phyloP scores from a whole-genome alignment of 1,139 yeast genomes.

The Hyphopichia burtonii region DNA sequence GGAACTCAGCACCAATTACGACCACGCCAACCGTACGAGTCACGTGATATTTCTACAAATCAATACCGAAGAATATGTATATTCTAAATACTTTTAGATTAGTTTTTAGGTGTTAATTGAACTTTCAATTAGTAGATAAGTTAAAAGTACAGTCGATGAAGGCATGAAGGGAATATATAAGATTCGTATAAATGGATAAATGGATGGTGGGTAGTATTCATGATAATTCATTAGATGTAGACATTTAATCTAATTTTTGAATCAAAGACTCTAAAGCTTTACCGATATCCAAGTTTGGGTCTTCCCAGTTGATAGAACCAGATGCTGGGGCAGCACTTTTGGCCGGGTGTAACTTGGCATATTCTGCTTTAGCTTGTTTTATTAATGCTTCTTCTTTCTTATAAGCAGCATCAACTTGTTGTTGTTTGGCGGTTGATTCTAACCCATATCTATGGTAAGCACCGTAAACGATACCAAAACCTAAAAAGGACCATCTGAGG shows the following conservation, averaged over 20 bases:
- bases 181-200: no score
- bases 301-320: constrained; percentile 72
- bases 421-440: constrained; percentile 57
- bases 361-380: constrained; percentile 85
- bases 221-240: no score
- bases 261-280: constrained; percentile 44
- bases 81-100: no score
- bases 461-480: constrained; percentile 88
- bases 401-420: constrained; percentile 59
- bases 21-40: no score
- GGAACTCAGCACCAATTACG: no score
- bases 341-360: constrained; percentile 63
- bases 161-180: background rate
- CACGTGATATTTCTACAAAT: no score
- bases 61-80: no score
- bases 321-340: constrained; percentile 32
- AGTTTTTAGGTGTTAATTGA: no score
- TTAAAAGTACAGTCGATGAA: background rate
- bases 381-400: constrained; percentile 73
- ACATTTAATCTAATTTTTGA: constrained; percentile 45
- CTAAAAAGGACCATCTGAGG: constrained; percentile 90
- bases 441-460: constrained; percentile 78
- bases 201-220: no score
- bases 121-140: background rate
- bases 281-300: constrained; percentile 85